Evolutionary conservation across 768 basidiomycete species (phyloP), one percentile per base, ranked within the genome.

Genomic region (Serendipita sp.): DNA sequence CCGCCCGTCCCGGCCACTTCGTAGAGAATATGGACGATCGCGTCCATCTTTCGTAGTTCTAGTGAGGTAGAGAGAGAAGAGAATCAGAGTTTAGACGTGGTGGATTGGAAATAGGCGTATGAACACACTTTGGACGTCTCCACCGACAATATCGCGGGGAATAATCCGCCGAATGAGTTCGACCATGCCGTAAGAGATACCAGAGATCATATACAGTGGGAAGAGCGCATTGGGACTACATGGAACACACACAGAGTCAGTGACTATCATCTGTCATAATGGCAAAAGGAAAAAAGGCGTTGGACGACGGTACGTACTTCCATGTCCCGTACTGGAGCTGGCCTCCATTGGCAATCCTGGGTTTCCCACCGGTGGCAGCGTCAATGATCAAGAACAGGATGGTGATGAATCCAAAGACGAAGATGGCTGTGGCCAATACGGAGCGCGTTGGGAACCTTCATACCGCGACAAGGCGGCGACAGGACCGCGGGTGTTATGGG

Each of bases 1-100:
- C 71, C 72, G 10, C 66, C 38, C 1, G 72, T 72, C 16, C 72
- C 72, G n/a, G 71, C 71, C 46, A 73, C 67, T 66, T 73, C 72
- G 64, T 72, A 71, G 5, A 71, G 51, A 62, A 70, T 36, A 30
- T 52, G 69, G 4, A 71, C 69, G 10, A 63, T 65, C 3, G 70
- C 68, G 63, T 72, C 71, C 71, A 71, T 72, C 23, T 68, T 54
- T 44, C 68, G 44, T 3, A 64, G 56, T 35, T 60, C 48, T 51
- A 32, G 7, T 3, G n/a, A 51, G 48, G 16, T 4, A 51, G n/a
- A n/a, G 7, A 16, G 48, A 16, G 44, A 63, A 10, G 62, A 63
- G 44, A 63, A 30, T 11, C 13, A 15, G 52, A 45, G 11, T 10
- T 10, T 10, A 45, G 23, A 15, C 15, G 52, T 10, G 48, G 4